Evolutionary conservation across 1,139 yeast genomes (phyloP).

Genomic region (Hansenula sp.): DNA sequence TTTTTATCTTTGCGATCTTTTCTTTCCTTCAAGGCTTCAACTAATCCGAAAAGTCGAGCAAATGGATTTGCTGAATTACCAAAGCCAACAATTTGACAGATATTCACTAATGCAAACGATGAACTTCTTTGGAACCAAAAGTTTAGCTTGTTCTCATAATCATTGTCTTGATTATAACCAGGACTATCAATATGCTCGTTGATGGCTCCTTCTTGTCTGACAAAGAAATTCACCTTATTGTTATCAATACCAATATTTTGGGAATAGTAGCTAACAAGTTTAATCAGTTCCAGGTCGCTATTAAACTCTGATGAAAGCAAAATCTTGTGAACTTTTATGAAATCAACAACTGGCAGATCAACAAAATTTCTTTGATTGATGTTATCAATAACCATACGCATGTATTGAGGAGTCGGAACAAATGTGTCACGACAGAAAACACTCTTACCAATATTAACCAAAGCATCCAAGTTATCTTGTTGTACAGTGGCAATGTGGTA

Average conservation of each 20-base stretch:
- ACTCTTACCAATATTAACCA: conserved; percentile 73
- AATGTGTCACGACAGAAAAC: conserved; percentile 78
- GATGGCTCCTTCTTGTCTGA: conserved; percentile 41
- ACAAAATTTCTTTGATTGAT: conserved; percentile 65
- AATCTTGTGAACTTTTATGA: conserved; percentile 62
- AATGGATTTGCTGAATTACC: conserved; percentile 75
- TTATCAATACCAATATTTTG: conserved; percentile 67
- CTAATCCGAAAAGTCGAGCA: conserved; percentile 65
- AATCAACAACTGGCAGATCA: conserved; percentile 55
- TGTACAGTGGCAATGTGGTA: conserved; percentile 84
- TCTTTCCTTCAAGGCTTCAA: conserved; percentile 67
- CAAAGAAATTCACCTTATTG: conserved; percentile 62
- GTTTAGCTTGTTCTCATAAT: conserved; percentile 47
- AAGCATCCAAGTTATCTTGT: conserved; percentile 73
- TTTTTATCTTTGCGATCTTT: conserved; percentile 69
- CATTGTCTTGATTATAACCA: conserved; percentile 12
- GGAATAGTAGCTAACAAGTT: conserved; percentile 66
- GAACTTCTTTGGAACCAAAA: conserved; percentile 78
- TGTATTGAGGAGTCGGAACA: conserved; percentile 75
- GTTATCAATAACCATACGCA: conserved; percentile 72
- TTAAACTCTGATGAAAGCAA: conserved; percentile 26
- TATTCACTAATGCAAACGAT: conserved; percentile 69
- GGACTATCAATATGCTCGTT: conserved; percentile 25
- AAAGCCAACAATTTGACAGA: conserved; percentile 70
- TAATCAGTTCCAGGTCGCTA: conserved; percentile 45